Evolutionary conservation across 495 filamentous ascomycete species (phyloP), one percentile per base, ranked within the genome.

Genomic region (Polyplosphaeria fusca): DNA sequence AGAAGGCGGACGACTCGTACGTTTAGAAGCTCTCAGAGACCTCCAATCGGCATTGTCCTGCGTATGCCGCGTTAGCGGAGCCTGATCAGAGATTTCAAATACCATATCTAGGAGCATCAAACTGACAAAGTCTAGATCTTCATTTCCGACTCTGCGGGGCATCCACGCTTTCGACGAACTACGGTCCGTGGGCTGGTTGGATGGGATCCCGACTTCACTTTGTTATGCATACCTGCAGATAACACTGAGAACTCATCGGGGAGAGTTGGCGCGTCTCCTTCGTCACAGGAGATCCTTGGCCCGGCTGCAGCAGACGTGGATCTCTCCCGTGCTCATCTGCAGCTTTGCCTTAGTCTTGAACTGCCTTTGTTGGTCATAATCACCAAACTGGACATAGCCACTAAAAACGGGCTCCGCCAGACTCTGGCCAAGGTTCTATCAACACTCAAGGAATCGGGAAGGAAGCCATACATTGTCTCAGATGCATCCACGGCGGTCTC

Each of bases 131-230:
- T n/a, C n/a, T n/a, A n/a, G n/a, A n/a, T 91, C 11, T 88, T 96
- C 53, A 69, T 96, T 11, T 86, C 90, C 0, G 93, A 98, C 67
- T 91, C 92, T 28, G 91, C 93, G 2, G 93, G 93, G 1, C 88
- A 93, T 51, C 84, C 89, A 5, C 82, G 88, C 30, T 97, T 90
- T 71, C 77, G 90, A 37, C 83, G 92, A 52, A 96, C 94, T 1
- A 91, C 86, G 3, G 74, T 97, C 26, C 79, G 91, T 47, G 89
- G 90, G 0, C 74, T 97, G n/a, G 76, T 98, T 42, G 91, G 92
- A 47, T 98, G 93, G 91, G 89, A 88, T 19, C 93, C 93, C 19
- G 91, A 98, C 67, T 96, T 91, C 82, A 90, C 89, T 5, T 66
- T 94, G 40, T 79, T 96, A 11, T 94, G 94, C 64, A 84, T 96